Conservation (phyloP, 2,329 filamentous ascomycete genomes). For the Penicillium frequentans region DNA sequence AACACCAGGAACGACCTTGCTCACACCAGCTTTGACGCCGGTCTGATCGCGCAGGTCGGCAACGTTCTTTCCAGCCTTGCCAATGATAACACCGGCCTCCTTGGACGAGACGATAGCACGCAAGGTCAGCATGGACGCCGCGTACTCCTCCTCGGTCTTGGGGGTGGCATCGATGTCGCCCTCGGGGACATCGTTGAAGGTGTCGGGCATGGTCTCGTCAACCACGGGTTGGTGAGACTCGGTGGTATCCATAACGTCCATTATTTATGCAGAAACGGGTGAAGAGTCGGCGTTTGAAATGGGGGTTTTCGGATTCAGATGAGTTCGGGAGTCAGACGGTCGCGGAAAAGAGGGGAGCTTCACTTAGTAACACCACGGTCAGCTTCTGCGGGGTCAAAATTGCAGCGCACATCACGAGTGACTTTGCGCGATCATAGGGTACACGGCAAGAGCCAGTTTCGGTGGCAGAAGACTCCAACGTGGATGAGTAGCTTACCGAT, state of each 20-base stretch:
- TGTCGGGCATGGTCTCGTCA: slow-evolving; percentile 62
- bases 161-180: slow-evolving; percentile 73
- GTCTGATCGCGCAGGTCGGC: slow-evolving; percentile 96
- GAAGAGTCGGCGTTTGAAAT: slow-evolving; percentile 19
- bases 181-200: slow-evolving; percentile 65
- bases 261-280: slow-evolving; percentile 20
- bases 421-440: slow-evolving; percentile 1
- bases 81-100: slow-evolving; percentile 98
- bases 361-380: slow-evolving; percentile 6
- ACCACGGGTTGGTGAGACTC: slow-evolving; percentile 57
- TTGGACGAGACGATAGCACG: slow-evolving; percentile 98
- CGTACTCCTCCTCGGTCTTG: slow-evolving; percentile 97
- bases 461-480: background rate
- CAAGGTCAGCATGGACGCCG: slow-evolving; percentile 85
- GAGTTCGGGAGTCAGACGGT: slow-evolving; percentile 14
- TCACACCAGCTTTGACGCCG: slow-evolving; percentile 95
- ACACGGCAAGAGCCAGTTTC: background rate
- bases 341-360: slow-evolving; percentile 15
- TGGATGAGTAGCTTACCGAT: slow-evolving; percentile 19
- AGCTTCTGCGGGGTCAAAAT: slow-evolving; percentile 14
- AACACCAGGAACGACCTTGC: slow-evolving; percentile 96
- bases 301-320: slow-evolving; percentile 1
- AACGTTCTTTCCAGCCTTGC: slow-evolving; percentile 97
- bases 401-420: background rate
- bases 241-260: slow-evolving; percentile 58